phyloP scores from a whole-genome alignment of 352 stramenopile species.

The Pythium phragmitis region DNA sequence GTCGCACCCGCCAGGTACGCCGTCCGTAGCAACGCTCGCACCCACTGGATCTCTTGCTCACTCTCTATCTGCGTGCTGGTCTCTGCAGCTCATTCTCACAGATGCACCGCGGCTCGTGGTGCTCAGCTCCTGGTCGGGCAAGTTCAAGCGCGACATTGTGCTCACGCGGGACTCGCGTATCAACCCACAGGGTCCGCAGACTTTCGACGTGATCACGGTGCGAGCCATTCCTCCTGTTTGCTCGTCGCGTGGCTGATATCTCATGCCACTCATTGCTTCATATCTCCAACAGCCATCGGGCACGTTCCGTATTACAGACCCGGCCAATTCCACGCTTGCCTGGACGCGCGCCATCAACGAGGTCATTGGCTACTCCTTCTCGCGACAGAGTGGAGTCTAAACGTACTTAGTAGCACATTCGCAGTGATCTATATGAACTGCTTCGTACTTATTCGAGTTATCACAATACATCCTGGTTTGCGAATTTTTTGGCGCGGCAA shows the following conservation, averaged over 20 bases:
- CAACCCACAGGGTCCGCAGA: constrained; percentile 67
- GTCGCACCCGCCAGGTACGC: constrained; percentile 61
- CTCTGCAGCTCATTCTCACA: constrained; percentile 53
- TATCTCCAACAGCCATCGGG: constrained; percentile 41
- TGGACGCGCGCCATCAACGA: constrained; percentile 59
- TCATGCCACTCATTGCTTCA: background rate
- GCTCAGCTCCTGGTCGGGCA: constrained; percentile 65
- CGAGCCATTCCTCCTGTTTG: constrained; percentile 14
- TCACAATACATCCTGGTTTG: constrained; percentile 3
- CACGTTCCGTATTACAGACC: constrained; percentile 61
- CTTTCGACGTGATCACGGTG: constrained; percentile 77
- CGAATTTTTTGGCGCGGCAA: constrained; percentile 14
- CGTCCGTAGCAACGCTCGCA: background rate
- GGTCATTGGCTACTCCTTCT: constrained; percentile 24
- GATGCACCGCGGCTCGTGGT: constrained; percentile 67
- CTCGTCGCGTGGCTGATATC: background rate
- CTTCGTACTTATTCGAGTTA: constrained; percentile 24
- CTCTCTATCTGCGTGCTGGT: background rate
- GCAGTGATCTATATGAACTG: background rate
- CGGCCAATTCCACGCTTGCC: constrained; percentile 54
- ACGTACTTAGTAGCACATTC: constrained; percentile 19
- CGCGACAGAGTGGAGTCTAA: constrained; percentile 13
- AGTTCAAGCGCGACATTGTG: constrained; percentile 72
- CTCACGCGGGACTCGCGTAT: constrained; percentile 64
- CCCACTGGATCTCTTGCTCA: background rate